Percentiles rank a stretch among this genome's conserved stretches.
Conservation (phyloP, 345 rosid species). For the Crucihimalaya himalaica region DNA sequence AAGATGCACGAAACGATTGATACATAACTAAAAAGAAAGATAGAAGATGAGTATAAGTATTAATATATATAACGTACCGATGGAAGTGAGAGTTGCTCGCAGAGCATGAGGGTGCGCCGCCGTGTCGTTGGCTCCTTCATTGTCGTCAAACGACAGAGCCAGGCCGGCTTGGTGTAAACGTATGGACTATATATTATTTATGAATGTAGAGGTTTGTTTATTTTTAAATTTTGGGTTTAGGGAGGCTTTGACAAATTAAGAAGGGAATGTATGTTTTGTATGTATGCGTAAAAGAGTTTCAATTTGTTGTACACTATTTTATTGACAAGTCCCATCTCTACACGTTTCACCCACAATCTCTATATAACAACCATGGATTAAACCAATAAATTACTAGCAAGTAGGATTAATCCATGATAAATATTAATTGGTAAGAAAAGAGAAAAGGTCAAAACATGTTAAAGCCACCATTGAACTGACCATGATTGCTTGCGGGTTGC, state of each 20-base stretch:
- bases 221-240: background rate
- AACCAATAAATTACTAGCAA: slow-evolving; percentile 3
- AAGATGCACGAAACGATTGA: slow-evolving; percentile 10
- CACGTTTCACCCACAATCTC: slow-evolving; percentile 36
- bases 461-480: slow-evolving; percentile 29
- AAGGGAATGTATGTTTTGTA: slow-evolving; percentile 31
- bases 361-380: background rate
- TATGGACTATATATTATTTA: background rate
- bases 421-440: background rate
- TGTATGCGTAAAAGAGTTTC: slow-evolving; percentile 4
- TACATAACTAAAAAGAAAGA: background rate
- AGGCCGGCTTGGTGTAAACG: background rate
- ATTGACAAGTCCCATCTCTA: slow-evolving; percentile 24
- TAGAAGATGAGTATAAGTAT: background rate
- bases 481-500: too few relatives aligned
- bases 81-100: slow-evolving; percentile 41
- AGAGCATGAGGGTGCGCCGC: slow-evolving; percentile 36
- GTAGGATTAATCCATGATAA: background rate
- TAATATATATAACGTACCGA: slow-evolving; percentile 19
- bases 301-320: slow-evolving; percentile 7
- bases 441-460: slow-evolving; percentile 17
- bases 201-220: background rate
- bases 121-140: slow-evolving; percentile 6
- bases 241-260: slow-evolving; percentile 12
- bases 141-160: background rate